Percentiles rank a stretch among this genome's conserved stretches.
Evolutionary conservation across 306 rosid species (phyloP).

Genomic region (Prunus dulcis): DNA sequence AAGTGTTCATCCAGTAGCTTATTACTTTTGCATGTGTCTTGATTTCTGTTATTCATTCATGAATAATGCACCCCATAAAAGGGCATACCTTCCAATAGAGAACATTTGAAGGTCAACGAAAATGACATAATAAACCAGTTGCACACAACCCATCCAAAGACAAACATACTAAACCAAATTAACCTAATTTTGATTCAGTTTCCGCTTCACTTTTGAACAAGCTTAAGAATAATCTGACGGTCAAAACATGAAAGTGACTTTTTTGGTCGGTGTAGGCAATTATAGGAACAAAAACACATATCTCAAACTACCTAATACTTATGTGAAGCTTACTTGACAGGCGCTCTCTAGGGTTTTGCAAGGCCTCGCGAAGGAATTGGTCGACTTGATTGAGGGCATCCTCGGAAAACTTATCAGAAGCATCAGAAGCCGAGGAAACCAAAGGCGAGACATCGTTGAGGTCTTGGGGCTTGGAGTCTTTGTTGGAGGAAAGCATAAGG

Average conservation of each 20-base stretch:
- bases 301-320: neutral
- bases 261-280: neutral
- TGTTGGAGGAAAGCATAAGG: constrained; percentile 52
- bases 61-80: neutral
- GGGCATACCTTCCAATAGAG: neutral
- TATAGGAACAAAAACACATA: neutral
- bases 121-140: neutral
- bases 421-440: constrained; percentile 13
- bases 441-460: constrained; percentile 19
- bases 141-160: neutral
- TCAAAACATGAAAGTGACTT: neutral
- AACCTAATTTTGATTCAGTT: neutral
- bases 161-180: neutral
- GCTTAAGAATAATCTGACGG: neutral
- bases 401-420: constrained; percentile 39
- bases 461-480: constrained; percentile 36
- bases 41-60: neutral
- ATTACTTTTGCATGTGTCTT: neutral
- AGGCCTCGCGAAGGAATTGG: constrained; percentile 89
- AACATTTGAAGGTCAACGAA: neutral
- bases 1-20: neutral
- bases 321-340: constrained; percentile 56
- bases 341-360: constrained; percentile 96
- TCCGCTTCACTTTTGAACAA: neutral
- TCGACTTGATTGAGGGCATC: constrained; percentile 69